Conservation (phyloP, 768 basidiomycete species). For the Boletus reticuloceps region DNA sequence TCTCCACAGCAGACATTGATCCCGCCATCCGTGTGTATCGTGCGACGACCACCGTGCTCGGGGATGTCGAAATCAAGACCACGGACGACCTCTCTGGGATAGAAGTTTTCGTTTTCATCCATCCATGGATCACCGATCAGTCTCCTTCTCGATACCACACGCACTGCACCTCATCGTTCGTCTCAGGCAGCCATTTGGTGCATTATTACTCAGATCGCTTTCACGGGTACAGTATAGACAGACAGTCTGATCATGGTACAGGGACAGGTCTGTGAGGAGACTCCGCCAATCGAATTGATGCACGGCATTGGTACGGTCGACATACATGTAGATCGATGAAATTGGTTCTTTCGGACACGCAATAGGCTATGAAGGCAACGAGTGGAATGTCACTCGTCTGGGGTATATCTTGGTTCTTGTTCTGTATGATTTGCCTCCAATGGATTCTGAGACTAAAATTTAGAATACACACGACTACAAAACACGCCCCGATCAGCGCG, state of each 20-base stretch:
- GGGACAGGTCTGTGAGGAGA: neutral
- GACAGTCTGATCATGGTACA: neutral
- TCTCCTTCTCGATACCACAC: neutral
- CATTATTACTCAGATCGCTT: neutral
- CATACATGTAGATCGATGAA: too few relatives aligned
- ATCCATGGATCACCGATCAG: constrained; percentile 3
- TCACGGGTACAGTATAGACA: neutral
- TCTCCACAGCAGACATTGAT: too few relatives aligned
- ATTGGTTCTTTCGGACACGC: too few relatives aligned
- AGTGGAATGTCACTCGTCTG: too few relatives aligned
- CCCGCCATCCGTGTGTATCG: neutral
- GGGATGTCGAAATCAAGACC: constrained; percentile 4
- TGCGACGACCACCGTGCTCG: neutral
- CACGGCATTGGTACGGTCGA: neutral
- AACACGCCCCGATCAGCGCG: constrained; percentile 9
- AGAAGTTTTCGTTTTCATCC: constrained; percentile 1
- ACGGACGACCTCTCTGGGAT: neutral
- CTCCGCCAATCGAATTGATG: too few relatives aligned
- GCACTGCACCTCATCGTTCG: neutral
- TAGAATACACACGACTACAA: too few relatives aligned
- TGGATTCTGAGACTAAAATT: neutral
- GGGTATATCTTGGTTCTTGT: too few relatives aligned
- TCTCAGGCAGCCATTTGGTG: neutral
- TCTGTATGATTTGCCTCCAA: too few relatives aligned
- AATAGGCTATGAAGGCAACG: too few relatives aligned